These are phyloP conservation scores for Diutina neorugosa DNA, from an alignment of 1,139 yeast species.

Conservation along the genomic window DNA sequence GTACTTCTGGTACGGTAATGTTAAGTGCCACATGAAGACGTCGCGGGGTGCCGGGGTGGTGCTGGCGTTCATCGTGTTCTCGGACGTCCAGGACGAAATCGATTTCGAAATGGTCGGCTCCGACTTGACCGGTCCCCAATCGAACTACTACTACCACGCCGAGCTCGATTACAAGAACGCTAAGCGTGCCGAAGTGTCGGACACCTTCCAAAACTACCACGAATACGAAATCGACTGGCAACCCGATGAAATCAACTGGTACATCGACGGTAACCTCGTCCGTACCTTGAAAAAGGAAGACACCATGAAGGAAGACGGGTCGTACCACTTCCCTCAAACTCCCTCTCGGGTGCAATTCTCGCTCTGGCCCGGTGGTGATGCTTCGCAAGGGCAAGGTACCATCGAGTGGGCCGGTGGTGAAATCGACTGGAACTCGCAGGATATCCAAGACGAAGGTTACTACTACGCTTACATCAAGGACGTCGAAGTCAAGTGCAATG, in stretches of 20 bases:
- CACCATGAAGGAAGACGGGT: slow-evolving; percentile 53
- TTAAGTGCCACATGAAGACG: slow-evolving; percentile 55
- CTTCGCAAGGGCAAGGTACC: slow-evolving; percentile 59
- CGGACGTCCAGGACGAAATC: slow-evolving; percentile 82
- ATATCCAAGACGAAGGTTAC: slow-evolving; percentile 65
- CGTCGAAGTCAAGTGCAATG: slow-evolving; percentile 55
- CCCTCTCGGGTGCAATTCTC: slow-evolving; percentile 81
- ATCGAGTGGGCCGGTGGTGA: slow-evolving; percentile 90
- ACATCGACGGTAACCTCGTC: slow-evolving; percentile 53
- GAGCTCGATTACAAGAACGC: slow-evolving; percentile 54
- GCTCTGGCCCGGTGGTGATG: slow-evolving; percentile 86
- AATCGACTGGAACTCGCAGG: slow-evolving; percentile 72
- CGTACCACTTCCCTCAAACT: slow-evolving; percentile 74
- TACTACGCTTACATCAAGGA: slow-evolving; percentile 55
- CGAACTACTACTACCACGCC: slow-evolving; percentile 75
- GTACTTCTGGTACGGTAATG: slow-evolving; percentile 81
- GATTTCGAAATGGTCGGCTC: slow-evolving; percentile 82
- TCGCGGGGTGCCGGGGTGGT: slow-evolving; percentile 75
- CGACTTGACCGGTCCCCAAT: slow-evolving; percentile 51
- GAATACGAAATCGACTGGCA: slow-evolving; percentile 76
- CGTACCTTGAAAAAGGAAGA: slow-evolving; percentile 56
- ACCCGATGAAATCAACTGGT: slow-evolving; percentile 63
- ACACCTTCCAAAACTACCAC: slow-evolving; percentile 62
- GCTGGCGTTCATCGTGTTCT: slow-evolving; percentile 73
- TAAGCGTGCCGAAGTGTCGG: slow-evolving; percentile 28